Conservation (phyloP, 2,329 filamentous ascomycete species). For the Penicillium sp. region DNA sequence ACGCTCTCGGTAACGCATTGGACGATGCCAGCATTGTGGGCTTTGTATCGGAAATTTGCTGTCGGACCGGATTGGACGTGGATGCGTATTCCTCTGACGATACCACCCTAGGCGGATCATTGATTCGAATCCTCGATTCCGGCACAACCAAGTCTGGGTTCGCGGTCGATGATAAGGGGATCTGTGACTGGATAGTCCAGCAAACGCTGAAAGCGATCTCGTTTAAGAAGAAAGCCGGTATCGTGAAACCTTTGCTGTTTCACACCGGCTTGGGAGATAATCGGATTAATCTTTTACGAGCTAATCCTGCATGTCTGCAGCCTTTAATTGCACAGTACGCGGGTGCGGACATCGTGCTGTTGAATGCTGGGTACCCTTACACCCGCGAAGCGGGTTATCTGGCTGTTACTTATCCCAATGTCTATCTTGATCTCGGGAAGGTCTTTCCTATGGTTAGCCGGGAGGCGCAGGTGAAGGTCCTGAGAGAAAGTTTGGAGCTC, state of each 20-base stretch:
- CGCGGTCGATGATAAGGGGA: slow-evolving; percentile 56
- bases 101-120: slow-evolving; percentile 29
- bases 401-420: slow-evolving; percentile 72
- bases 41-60: slow-evolving; percentile 83
- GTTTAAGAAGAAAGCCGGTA: slow-evolving; percentile 46
- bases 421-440: slow-evolving; percentile 78
- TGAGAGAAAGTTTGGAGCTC: slow-evolving; percentile 72
- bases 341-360: slow-evolving; percentile 68
- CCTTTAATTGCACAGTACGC: slow-evolving; percentile 68
- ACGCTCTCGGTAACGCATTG: slow-evolving; percentile 55
- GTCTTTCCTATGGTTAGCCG: slow-evolving; percentile 76
- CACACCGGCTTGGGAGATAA: slow-evolving; percentile 81
- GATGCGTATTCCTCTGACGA: slow-evolving; percentile 48
- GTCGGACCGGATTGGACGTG: slow-evolving; percentile 69
- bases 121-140: slow-evolving; percentile 28
- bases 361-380: slow-evolving; percentile 80
- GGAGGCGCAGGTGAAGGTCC: slow-evolving; percentile 68
- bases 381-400: slow-evolving; percentile 75
- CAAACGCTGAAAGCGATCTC: slow-evolving; percentile 53
- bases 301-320: slow-evolving; percentile 75
- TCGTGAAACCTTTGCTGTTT: slow-evolving; percentile 74
- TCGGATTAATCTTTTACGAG: slow-evolving; percentile 66
- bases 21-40: slow-evolving; percentile 67
- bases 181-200: slow-evolving; percentile 70
- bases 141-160: slow-evolving; percentile 27